Evolutionary conservation across 225 moss, liverwort and hornwort species (phyloP).

Genomic region (Antitrichia curtipendula): DNA sequence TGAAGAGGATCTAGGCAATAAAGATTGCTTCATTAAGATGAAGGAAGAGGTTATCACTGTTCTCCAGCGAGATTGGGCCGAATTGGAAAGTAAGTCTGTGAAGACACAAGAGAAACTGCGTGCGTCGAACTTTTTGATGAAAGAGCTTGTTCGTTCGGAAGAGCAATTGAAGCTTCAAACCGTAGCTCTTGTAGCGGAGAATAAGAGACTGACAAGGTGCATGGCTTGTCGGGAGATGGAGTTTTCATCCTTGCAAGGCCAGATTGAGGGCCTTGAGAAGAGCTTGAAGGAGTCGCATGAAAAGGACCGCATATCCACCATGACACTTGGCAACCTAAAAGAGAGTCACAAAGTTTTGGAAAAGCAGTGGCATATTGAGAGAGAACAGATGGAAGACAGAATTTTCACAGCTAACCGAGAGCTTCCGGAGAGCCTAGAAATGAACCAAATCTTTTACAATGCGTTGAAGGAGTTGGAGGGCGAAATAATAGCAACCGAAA

Average conservation of each 20-base stretch:
- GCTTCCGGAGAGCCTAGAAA: slow-evolving; percentile 18
- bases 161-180: slow-evolving; percentile 20
- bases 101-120: slow-evolving; percentile 30
- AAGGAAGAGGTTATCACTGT: slow-evolving; percentile 16
- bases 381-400: slow-evolving; percentile 16
- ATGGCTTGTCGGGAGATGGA: slow-evolving; percentile 55
- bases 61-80: slow-evolving; percentile 1
- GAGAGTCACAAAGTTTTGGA: slow-evolving; percentile 24
- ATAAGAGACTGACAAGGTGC: slow-evolving; percentile 31
- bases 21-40: slow-evolving; percentile 1
- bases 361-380: slow-evolving; percentile 27
- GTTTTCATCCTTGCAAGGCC: slow-evolving; percentile 18
- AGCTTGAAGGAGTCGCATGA: slow-evolving; percentile 23
- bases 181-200: slow-evolving; percentile 20
- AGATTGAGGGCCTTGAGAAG: slow-evolving; percentile 16
- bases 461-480: slow-evolving; percentile 5
- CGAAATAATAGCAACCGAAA: background rate
- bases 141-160: slow-evolving; percentile 23
- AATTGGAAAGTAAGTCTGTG: slow-evolving; percentile 1
- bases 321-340: slow-evolving; percentile 3
- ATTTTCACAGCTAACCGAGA: slow-evolving; percentile 4
- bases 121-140: slow-evolving; percentile 7
- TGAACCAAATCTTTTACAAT: background rate
- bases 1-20: background rate
- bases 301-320: background rate